Evolutionary conservation across 345 rosid species (phyloP), one percentile per base, ranked within the genome.

Genomic region (Hibiscus trionum): DNA sequence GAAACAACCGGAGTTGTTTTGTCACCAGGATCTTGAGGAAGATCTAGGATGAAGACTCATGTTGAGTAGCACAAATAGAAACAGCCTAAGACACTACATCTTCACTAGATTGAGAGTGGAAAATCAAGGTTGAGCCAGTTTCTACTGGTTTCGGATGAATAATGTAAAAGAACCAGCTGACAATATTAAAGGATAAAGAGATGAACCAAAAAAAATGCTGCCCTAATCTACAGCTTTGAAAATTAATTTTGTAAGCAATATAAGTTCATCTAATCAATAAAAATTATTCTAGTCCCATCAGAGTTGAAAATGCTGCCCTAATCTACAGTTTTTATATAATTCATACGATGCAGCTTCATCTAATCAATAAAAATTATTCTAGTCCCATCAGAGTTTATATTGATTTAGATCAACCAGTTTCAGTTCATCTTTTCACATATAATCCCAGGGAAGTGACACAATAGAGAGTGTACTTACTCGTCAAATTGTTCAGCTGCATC

Each of bases 401-500:
- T 24, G 37, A 47, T 24, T 49, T 29, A 27, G 42, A 67, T 7
- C 42, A 49, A 8, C 24, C 58, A 49, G 42, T 67, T 5, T 64
- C 21, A 64, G 52, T 5, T 46, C 7, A n/a, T 66, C 70, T 66
- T 66, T 16, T 44, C 56, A 67, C 35, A 26, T 27, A 47, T 49
- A 46, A 52, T 59, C 55, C 24, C 27, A 49, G 12, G 57, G 56
- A 46, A 66, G 56, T 46, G n/a, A 4, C 35, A 66, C 9, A 24
- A 66, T 17, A 67, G 21, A 50, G 19, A 8, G 71, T 31, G 5
- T 52, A 76, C 93, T 90, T 84, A 94, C 98, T 78, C 87, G 76
- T 88, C 93, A 73, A 77, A 60, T 75, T 81, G 87, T 71, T 75
- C 78, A 11, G 67, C 75, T 70, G 80, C 80, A 76, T 86, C 87